These are phyloP conservation scores for Pseudogymnoascus sp. DNA, from an alignment of 2,329 filamentous ascomycete species.

Conservation along the genomic window DNA sequence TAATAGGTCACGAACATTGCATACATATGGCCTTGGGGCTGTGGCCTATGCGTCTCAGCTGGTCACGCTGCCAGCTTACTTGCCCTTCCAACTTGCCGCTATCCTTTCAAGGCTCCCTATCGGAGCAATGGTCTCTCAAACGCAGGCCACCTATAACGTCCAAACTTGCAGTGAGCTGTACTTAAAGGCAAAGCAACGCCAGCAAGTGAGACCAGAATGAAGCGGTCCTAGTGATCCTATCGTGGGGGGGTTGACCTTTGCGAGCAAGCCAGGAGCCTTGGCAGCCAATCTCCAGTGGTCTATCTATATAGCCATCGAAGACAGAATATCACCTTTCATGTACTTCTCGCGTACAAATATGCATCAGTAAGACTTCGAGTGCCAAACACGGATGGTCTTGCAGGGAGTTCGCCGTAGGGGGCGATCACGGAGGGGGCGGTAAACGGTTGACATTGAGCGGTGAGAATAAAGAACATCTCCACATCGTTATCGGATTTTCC, in stretches of 20 bases:
- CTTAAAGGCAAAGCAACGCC: neutral
- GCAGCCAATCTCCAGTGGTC: neutral
- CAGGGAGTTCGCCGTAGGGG: neutral
- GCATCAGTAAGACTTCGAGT: neutral
- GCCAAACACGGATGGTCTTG: neutral
- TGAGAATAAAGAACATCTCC: neutral
- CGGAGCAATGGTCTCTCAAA: neutral
- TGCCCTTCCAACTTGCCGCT: neutral
- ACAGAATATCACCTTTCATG: neutral
- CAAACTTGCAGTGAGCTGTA: neutral
- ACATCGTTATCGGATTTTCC: neutral
- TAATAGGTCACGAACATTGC: neutral
- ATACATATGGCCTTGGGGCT: neutral
- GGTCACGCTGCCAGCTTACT: neutral
- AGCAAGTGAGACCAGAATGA: neutral
- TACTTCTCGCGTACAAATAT: neutral
- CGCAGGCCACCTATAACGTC: neutral
- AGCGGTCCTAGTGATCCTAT: neutral
- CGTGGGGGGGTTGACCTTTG: neutral
- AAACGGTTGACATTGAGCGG: neutral
- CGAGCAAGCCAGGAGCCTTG: neutral
- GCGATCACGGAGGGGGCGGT: neutral
- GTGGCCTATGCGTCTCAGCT: neutral
- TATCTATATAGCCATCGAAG: neutral
- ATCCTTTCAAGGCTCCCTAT: slow-evolving; percentile 2